These are phyloP conservation scores for Rhododendron mucronatum DNA, from an alignment of 148 eudicot species.

Conservation along the genomic window DNA sequence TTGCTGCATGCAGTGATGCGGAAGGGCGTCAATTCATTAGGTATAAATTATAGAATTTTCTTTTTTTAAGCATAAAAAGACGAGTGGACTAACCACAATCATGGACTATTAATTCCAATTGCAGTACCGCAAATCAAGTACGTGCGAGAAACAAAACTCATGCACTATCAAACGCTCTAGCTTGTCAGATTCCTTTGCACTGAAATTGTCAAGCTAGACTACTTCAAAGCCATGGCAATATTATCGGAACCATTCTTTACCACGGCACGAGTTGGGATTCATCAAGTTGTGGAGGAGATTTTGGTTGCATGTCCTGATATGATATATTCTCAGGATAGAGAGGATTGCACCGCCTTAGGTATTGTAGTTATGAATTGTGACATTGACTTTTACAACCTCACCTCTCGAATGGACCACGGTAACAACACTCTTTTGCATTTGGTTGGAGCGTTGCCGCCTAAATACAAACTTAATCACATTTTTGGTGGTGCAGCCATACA, in stretches of 20 bases:
- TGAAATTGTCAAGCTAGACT: neutral
- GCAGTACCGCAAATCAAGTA: neutral
- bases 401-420: neutral
- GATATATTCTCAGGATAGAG: neutral
- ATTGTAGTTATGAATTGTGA: constrained; percentile 9
- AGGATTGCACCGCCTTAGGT: neutral
- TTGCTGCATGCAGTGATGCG: neutral
- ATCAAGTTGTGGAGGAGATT: constrained; percentile 20
- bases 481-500: constrained; percentile 16
- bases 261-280: constrained; percentile 5
- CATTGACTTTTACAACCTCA: neutral
- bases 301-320: constrained; percentile 13
- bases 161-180: constrained; percentile 13
- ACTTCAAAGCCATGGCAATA: constrained; percentile 4
- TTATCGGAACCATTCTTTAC: neutral
- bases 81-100: neutral
- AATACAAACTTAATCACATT: constrained; percentile 5
- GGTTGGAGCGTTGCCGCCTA: constrained; percentile 12
- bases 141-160: constrained; percentile 2
- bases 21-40: neutral
- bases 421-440: neutral
- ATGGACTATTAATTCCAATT: neutral
- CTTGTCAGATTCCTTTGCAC: constrained; percentile 15
- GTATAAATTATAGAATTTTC: neutral
- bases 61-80: neutral